Percentiles rank a stretch among this genome's conserved stretches.
phyloP scores from a whole-genome alignment of 179 eudicot genomes.

The Silene coronaria region DNA sequence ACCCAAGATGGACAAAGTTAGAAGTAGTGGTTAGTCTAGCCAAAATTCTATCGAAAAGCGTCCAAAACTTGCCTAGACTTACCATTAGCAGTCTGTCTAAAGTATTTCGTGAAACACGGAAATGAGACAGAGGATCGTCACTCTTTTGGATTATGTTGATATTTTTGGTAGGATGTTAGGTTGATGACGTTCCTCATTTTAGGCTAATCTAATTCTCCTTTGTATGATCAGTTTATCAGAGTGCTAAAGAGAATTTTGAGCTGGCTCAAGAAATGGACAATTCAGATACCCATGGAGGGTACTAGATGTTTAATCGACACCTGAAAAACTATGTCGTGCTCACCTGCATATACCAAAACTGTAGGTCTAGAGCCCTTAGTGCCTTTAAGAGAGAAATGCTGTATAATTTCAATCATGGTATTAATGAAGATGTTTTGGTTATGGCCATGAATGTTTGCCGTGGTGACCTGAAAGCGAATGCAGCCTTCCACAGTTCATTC shows the following conservation, averaged over 20 bases:
- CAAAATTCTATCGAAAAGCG: too few relatives aligned
- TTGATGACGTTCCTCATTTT: too few relatives aligned
- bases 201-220: not conserved
- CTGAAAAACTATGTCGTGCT: slow-evolving; percentile 46
- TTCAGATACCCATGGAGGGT: slow-evolving; percentile 62
- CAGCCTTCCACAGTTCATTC: slow-evolving; percentile 57
- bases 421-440: slow-evolving; percentile 50
- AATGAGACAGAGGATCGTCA: too few relatives aligned
- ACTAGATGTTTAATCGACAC: slow-evolving; percentile 73
- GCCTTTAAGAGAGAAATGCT: slow-evolving; percentile 38
- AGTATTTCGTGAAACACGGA: too few relatives aligned
- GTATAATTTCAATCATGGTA: slow-evolving; percentile 18
- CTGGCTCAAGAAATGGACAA: slow-evolving; percentile 88
- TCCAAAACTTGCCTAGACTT: too few relatives aligned
- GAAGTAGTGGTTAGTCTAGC: too few relatives aligned
- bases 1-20: too few relatives aligned
- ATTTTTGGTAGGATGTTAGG: not conserved
- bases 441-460: slow-evolving; percentile 63
- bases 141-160: slow-evolving; percentile 3
- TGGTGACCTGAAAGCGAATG: slow-evolving; percentile 45
- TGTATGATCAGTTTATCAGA: slow-evolving; percentile 34
- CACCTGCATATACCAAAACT: slow-evolving; percentile 35
- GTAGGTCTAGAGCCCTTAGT: slow-evolving; percentile 38
- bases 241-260: slow-evolving; percentile 91
- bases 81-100: too few relatives aligned